phyloP scores from a whole-genome alignment of 148 eudicot species.

The Limonium bicolor region DNA sequence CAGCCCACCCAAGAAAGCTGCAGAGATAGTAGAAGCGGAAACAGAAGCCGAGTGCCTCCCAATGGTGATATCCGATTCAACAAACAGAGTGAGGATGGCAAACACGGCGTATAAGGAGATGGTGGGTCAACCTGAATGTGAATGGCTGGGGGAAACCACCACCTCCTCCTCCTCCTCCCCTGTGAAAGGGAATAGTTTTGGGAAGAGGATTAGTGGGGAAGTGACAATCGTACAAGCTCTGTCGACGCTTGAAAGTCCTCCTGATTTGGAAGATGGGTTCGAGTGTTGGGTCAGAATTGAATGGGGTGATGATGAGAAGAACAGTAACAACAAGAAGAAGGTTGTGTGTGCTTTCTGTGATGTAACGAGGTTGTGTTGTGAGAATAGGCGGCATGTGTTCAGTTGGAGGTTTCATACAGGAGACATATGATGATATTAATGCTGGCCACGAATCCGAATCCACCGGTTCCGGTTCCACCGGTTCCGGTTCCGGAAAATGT shows the following conservation, averaged over 20 bases:
- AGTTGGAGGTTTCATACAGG: conserved; percentile 70
- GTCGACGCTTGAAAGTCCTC: background rate
- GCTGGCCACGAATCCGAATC: too few relatives aligned
- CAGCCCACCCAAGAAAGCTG: too few relatives aligned
- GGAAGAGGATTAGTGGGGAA: conserved; percentile 48
- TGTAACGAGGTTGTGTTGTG: conserved; percentile 30
- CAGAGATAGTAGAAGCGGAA: background rate
- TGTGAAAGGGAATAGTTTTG: too few relatives aligned
- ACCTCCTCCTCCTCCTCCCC: background rate
- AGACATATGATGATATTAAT: too few relatives aligned
- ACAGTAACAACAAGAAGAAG: conserved; percentile 12
- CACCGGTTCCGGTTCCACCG: too few relatives aligned
- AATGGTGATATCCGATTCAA: background rate
- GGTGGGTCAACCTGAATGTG: conserved; percentile 2
- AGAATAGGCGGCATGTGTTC: conserved; percentile 33
- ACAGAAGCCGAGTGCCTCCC: background rate
- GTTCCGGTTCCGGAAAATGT: too few relatives aligned
- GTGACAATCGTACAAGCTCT: conserved; percentile 19
- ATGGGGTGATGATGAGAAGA: conserved; percentile 32
- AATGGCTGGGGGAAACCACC: background rate
- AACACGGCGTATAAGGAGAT: conserved; percentile 2
- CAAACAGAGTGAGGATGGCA: conserved; percentile 3
- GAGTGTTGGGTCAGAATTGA: conserved; percentile 48
- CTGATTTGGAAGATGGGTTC: conserved; percentile 24
- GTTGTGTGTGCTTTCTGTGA: conserved; percentile 33